These are phyloP conservation scores for Taphrina betulina DNA, from an alignment of 1,139 yeast species.

Conservation along the genomic window DNA sequence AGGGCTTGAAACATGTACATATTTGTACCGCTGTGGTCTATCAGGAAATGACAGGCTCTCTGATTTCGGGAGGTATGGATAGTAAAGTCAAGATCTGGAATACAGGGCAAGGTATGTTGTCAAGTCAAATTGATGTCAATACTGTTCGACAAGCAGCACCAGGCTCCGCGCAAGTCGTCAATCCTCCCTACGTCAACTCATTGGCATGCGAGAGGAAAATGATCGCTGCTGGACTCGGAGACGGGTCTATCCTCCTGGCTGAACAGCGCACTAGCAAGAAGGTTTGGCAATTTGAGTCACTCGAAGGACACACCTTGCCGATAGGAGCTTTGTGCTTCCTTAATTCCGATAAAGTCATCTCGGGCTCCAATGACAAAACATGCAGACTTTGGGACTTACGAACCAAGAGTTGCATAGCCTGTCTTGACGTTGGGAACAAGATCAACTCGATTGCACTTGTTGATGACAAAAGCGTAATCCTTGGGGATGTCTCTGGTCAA, in stretches of 20 bases:
- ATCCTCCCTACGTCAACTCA: slow-evolving; percentile 19
- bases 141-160: neutral
- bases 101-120: neutral
- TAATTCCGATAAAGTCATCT: neutral
- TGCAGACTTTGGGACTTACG: slow-evolving; percentile 8
- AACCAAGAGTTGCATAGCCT: no score
- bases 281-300: neutral
- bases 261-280: neutral
- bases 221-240: slow-evolving; percentile 7
- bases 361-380: slow-evolving; percentile 8
- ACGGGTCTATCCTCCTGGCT: neutral
- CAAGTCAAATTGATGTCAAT: neutral
- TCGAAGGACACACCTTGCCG: neutral
- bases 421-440: no score
- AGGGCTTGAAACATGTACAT: no score
- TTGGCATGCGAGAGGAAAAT: neutral
- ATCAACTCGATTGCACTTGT: slow-evolving; percentile 7
- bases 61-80: slow-evolving; percentile 16
- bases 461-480: neutral
- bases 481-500: slow-evolving; percentile 44
- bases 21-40: no score
- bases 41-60: no score
- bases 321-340: neutral
- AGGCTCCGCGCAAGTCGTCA: neutral
- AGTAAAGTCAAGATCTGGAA: neutral